Evolutionary conservation across 148 eudicot genomes (phyloP).

Genomic region (Silene conica): DNA sequence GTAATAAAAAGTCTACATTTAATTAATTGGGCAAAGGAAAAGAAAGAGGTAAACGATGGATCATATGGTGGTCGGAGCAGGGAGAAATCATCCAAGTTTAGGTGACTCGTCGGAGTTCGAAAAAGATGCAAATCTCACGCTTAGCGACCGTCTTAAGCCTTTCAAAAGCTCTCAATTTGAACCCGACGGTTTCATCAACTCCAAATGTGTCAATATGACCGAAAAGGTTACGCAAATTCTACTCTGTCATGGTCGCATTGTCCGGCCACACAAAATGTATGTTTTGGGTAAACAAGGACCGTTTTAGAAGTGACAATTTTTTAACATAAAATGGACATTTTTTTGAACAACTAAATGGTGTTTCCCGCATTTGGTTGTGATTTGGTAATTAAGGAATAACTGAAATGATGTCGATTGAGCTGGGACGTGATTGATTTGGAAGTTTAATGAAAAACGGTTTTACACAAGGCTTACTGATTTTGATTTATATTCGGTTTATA

Average conservation of each 20-base stretch:
- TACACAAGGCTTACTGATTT: too few species aligned
- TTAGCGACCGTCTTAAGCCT: conserved; percentile 68
- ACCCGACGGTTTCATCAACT: conserved; percentile 53
- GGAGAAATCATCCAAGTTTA: conserved; percentile 27
- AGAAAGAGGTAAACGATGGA: conserved; percentile 17
- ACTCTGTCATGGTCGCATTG: too few species aligned
- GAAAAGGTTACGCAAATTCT: conserved; percentile 48
- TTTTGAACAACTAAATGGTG: too few species aligned
- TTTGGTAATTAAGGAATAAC: too few species aligned
- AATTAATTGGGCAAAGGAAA: not conserved
- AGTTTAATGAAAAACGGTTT: too few species aligned
- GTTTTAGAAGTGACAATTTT: too few species aligned
- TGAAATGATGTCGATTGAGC: too few species aligned
- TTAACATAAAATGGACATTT: too few species aligned
- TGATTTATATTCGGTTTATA: conserved; percentile 14
- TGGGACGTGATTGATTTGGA: too few species aligned
- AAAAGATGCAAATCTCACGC: conserved; percentile 42
- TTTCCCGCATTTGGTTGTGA: too few species aligned
- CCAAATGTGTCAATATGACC: conserved; percentile 56
- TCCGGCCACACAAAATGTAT: too few species aligned
- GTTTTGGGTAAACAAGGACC: too few species aligned
- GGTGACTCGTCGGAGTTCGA: conserved; percentile 58
- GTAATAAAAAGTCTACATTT: not conserved
- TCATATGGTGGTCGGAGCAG: conserved; percentile 31
- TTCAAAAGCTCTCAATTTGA: conserved; percentile 70